A percentile compares a stretch with the other conserved stretches of the same genome.
These are phyloP conservation scores for Mortierella sp. DNA, from an alignment of 371 early-diverging fungal species.

Conservation along the genomic window DNA sequence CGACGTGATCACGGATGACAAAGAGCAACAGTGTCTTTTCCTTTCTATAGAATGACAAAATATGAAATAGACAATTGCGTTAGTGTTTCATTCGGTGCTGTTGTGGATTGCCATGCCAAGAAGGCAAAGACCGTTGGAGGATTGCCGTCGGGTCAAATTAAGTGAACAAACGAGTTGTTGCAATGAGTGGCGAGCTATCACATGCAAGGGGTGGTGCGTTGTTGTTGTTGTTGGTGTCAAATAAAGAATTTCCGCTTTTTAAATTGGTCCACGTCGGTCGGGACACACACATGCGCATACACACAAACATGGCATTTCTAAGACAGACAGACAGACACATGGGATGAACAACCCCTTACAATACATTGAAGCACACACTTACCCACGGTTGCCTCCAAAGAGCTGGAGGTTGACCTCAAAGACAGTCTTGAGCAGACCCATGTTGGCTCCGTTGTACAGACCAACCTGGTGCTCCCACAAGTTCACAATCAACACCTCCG, in stretches of 20 bases:
- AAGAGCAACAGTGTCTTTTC: constrained; percentile 94
- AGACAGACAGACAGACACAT: not conserved
- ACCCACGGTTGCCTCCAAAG: constrained; percentile 82
- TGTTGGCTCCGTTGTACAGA: constrained; percentile 98
- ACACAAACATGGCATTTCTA: not conserved
- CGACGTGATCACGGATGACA: constrained; percentile 96
- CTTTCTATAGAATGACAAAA: constrained; percentile 58
- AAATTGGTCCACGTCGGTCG: not conserved
- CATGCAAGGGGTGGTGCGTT: constrained; percentile 21
- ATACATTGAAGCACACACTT: constrained; percentile 13
- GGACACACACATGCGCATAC: not conserved
- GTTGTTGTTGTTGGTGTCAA: not conserved
- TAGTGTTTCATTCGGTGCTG: not conserved
- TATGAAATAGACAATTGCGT: not conserved
- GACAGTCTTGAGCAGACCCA: constrained; percentile 98
- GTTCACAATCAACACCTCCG: constrained; percentile 97
- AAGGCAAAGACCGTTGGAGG: not conserved
- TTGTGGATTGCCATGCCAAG: not conserved
- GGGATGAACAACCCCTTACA: not conserved
- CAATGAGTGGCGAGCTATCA: constrained; percentile 7
- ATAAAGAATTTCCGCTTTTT: not conserved
- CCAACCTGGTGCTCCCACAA: constrained; percentile 99
- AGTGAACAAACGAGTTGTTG: too few relatives aligned
- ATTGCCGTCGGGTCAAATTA: not conserved
- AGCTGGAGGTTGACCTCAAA: constrained; percentile 98